Conservation (phyloP, 352 stramenopile species). For the Pythium vanterpoolii region DNA sequence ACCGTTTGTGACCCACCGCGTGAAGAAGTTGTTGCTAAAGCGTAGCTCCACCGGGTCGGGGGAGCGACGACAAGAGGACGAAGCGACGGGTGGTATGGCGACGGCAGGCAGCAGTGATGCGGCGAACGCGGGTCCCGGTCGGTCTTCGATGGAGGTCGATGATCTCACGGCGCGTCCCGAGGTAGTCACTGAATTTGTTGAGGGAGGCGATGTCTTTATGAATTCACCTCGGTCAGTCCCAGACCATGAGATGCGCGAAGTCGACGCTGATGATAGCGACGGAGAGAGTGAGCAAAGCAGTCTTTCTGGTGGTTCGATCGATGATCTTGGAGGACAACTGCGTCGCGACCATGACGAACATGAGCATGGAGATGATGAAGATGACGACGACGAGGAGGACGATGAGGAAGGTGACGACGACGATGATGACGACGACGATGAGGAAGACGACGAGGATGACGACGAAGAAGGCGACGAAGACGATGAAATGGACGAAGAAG, state of each 20-base stretch:
- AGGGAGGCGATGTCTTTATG: constrained; percentile 68
- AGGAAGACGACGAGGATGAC: constrained; percentile 61
- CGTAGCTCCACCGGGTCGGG: neutral
- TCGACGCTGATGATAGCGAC: constrained; percentile 33
- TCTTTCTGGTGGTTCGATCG: constrained; percentile 43
- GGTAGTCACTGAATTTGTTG: neutral
- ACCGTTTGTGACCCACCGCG: constrained; percentile 73
- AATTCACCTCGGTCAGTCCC: constrained; percentile 40
- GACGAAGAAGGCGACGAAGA: constrained; percentile 54
- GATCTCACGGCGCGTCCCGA: neutral
- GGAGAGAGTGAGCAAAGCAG: constrained; percentile 62
- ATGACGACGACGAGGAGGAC: constrained; percentile 57
- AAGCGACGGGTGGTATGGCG: neutral
- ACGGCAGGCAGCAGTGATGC: too few relatives aligned
- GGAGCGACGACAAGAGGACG: neutral
- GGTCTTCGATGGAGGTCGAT: neutral
- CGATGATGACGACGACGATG: constrained; percentile 40
- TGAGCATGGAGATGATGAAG: constrained; percentile 52
- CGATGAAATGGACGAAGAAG: constrained; percentile 65
- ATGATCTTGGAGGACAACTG: constrained; percentile 28
- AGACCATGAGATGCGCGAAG: constrained; percentile 61
- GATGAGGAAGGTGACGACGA: constrained; percentile 60
- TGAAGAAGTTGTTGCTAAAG: constrained; percentile 68
- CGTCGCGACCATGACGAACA: constrained; percentile 44
- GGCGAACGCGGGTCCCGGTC: neutral